A percentile compares a stretch with the other conserved stretches of the same genome.
Conservation (phyloP, 352 stramenopile genomes). For the Globisporangium paroecandrum region DNA sequence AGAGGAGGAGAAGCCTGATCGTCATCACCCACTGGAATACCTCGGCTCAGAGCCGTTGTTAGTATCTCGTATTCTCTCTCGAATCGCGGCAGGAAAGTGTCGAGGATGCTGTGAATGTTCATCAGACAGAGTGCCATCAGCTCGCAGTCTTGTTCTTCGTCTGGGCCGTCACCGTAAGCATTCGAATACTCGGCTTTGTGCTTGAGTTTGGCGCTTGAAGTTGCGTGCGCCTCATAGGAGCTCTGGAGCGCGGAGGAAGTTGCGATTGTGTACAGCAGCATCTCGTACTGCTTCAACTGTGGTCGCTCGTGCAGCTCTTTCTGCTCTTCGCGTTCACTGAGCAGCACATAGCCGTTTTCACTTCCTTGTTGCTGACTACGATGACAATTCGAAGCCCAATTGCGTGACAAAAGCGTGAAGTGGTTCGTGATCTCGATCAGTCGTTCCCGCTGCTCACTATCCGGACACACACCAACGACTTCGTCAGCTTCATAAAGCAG, state of each 20-base stretch:
- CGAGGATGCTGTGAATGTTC: slow-evolving; percentile 63
- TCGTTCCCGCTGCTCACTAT: slow-evolving; percentile 13
- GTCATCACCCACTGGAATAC: slow-evolving; percentile 5
- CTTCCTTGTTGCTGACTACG: not conserved
- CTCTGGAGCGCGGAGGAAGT: slow-evolving; percentile 11
- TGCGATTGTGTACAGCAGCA: slow-evolving; percentile 13
- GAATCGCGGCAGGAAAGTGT: slow-evolving; percentile 32
- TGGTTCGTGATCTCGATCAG: slow-evolving; percentile 17
- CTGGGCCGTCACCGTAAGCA: not conserved
- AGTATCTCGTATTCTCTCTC: slow-evolving; percentile 18
- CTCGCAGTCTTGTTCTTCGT: slow-evolving; percentile 25
- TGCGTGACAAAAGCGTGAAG: slow-evolving; percentile 11
- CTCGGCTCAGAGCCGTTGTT: slow-evolving; percentile 10
- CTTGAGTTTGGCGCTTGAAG: not conserved
- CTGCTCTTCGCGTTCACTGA: not conserved
- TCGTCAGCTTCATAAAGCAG: slow-evolving; percentile 29
- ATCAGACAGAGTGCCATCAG: slow-evolving; percentile 54
- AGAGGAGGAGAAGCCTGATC: not conserved
- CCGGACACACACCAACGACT: slow-evolving; percentile 10
- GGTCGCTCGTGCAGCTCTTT: not conserved
- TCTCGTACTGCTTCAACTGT: slow-evolving; percentile 14
- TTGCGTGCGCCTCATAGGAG: slow-evolving; percentile 6
- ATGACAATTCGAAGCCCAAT: not conserved
- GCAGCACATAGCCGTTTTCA: not conserved
- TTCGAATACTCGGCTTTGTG: not conserved